Percentiles rank a stretch among this genome's conserved stretches.
These are phyloP conservation scores for Hansfordia pulvinata DNA, from an alignment of 2,329 filamentous ascomycete species.

Conservation along the genomic window DNA sequence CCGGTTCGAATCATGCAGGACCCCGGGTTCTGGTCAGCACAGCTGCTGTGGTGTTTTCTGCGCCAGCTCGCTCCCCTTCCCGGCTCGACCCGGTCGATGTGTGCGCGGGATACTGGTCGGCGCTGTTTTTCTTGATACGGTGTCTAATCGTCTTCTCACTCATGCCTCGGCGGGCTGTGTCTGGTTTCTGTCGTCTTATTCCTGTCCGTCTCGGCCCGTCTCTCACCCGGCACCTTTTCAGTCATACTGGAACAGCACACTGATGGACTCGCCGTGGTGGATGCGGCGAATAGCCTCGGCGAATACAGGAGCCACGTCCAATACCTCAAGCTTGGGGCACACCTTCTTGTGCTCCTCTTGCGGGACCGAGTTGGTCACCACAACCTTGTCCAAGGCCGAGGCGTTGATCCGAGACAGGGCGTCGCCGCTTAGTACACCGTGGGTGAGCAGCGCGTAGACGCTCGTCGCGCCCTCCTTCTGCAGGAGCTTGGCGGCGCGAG, in stretches of 20 bases:
- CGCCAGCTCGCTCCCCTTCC: too few relatives aligned
- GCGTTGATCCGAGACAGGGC: conserved; percentile 90
- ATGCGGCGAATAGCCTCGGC: conserved; percentile 92
- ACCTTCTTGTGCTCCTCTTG: conserved; percentile 66
- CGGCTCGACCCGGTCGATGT: too few relatives aligned
- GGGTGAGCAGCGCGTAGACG: conserved; percentile 86
- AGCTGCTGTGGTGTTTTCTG: too few relatives aligned
- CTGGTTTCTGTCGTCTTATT: too few relatives aligned
- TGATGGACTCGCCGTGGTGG: conserved; percentile 96
- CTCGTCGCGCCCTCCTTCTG: conserved; percentile 89
- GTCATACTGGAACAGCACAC: conserved; percentile 81
- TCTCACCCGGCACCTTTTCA: too few relatives aligned
- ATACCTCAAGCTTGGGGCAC: conserved; percentile 80
- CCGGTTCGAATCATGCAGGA: too few relatives aligned
- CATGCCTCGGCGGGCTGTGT: too few relatives aligned
- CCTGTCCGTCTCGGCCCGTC: too few relatives aligned
- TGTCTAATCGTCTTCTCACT: too few relatives aligned
- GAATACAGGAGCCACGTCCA: conserved; percentile 85
- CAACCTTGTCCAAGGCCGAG: conserved; percentile 80
- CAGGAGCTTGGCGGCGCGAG: conserved; percentile 86
- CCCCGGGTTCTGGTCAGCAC: too few relatives aligned
- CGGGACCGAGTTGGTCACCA: conserved; percentile 91
- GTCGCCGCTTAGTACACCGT: conserved; percentile 90
- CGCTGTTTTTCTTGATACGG: too few relatives aligned
- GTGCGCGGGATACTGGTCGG: too few relatives aligned